Base-by-base conservation (phyloP, 345 rosid genomes). In the Triadica sebifera region DNA sequence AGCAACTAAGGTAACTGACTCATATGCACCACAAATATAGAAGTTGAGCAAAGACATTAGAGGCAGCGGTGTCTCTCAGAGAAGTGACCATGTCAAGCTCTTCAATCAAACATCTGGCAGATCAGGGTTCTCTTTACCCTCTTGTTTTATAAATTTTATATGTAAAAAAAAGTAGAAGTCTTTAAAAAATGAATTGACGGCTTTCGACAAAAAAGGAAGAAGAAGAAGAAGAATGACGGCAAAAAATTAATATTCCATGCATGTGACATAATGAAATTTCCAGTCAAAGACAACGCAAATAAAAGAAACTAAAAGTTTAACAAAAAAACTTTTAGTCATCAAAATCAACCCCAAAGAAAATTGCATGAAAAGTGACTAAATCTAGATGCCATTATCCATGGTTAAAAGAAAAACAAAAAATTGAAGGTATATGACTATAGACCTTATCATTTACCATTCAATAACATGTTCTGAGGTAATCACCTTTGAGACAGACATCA, bases 401-500 rank as follows among this genome's bases (percentile, higher is more conserved):
- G 41, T 58, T 61, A 17, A 37, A 17, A 46, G 60, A 13, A 43
- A 57, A 7, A n/a, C 3, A 46, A 58, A 58, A 25, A 7, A 3
- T 19, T 29, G n/a, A 72, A 56, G 19, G 68, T 17, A 6, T 56
- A 71, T 52, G 43, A 66, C 71, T 43, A 75, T 34, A 38, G 24
- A 63, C 46, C 47, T 63, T 37, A 65, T 17, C 70, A 34, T 8
- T 15, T 8, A 65, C 46, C 55, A 64, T 25, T 29, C 39, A 53
- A 61, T 61, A 69, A n/a, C 41, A 63, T 45, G 24, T 56, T 66
- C 53, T 79, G 74, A 71, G 70, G 75, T 69, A 66, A 81, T 81
- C 67, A 95, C 99, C 99, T 91, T 95, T 52, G 97, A 82, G 77
- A 93, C 97, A 38, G 99, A 95, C 98, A 95, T 95, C 99, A 95